Conservation (phyloP, 2,329 filamentous ascomycete genomes). For the Ambrosiella xylebori region DNA sequence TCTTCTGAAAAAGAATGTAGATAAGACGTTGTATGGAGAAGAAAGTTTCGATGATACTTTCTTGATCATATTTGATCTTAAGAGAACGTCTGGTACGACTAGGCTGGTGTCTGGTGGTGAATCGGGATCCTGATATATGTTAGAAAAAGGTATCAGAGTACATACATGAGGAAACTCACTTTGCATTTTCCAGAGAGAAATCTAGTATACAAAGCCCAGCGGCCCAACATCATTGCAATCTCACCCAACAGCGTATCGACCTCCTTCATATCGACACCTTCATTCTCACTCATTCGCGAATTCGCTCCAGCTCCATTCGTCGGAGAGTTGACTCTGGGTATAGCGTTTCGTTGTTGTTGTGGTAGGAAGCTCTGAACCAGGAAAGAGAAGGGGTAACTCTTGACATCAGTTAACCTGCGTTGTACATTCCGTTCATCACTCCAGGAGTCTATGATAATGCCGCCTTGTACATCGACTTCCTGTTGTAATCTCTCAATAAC, state of each 20-base stretch:
- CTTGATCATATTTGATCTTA: constrained; percentile 59
- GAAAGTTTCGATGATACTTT: constrained; percentile 63
- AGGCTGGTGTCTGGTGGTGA: constrained; percentile 38
- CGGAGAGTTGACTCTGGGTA: constrained; percentile 59
- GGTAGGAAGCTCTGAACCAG: constrained; percentile 85
- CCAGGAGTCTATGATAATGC: constrained; percentile 92
- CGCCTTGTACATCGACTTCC: constrained; percentile 90
- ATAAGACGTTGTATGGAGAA: constrained; percentile 76
- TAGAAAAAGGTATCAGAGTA: constrained; percentile 12
- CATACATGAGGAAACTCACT: constrained; percentile 31
- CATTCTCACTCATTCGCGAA: constrained; percentile 59
- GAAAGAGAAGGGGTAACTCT: constrained; percentile 95
- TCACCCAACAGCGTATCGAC: constrained; percentile 77
- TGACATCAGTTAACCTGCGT: constrained; percentile 80
- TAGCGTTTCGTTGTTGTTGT: constrained; percentile 44
- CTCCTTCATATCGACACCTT: constrained; percentile 91
- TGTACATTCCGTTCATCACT: constrained; percentile 74
- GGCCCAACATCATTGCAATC: constrained; percentile 76
- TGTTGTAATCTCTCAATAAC: constrained; percentile 86
- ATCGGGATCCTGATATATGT: constrained; percentile 28
- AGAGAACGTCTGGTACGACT: constrained; percentile 54
- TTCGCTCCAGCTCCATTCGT: constrained; percentile 35
- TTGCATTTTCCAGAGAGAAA: constrained; percentile 78
- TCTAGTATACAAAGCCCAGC: constrained; percentile 82
- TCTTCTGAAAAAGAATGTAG: constrained; percentile 88